Evolutionary conservation across 2,329 filamentous ascomycete species (phyloP).

Genomic region (Fusarium nurragi): DNA sequence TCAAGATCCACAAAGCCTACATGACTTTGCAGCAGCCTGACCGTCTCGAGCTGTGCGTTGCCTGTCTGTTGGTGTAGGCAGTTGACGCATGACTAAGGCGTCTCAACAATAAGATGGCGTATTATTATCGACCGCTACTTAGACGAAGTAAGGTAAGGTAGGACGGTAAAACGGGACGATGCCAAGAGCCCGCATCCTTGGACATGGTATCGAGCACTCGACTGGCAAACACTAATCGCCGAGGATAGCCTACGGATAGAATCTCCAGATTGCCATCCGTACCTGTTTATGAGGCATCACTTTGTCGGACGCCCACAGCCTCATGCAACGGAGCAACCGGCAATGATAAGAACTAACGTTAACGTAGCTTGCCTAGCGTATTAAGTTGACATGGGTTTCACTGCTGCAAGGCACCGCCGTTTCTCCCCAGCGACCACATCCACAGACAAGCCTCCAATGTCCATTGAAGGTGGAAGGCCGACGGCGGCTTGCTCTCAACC

Average conservation of each 20-base stretch:
- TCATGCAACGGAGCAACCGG: slow-evolving; percentile 27
- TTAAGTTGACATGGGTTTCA: slow-evolving; percentile 16
- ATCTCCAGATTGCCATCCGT: slow-evolving; percentile 1
- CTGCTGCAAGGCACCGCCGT: slow-evolving; percentile 35
- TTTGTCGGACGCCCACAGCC: background rate
- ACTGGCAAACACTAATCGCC: slow-evolving; percentile 11
- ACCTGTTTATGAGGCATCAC: background rate
- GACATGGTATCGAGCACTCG: slow-evolving; percentile 5
- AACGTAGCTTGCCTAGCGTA: slow-evolving; percentile 3
- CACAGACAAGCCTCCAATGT: background rate
- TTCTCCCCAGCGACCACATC: slow-evolving; percentile 3
- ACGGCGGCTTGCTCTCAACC: background rate
- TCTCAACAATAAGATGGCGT: background rate
- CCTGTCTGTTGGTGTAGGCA: slow-evolving; percentile 1
- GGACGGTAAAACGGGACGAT: slow-evolving; percentile 8
- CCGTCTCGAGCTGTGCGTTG: slow-evolving; percentile 19
- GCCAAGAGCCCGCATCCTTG: slow-evolving; percentile 9
- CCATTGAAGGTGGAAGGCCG: background rate
- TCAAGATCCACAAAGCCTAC: slow-evolving; percentile 1
- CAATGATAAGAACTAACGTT: slow-evolving; percentile 13
- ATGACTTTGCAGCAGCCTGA: slow-evolving; percentile 11
- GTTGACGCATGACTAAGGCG: background rate
- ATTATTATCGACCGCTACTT: background rate
- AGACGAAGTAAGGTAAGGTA: background rate
- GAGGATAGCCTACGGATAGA: slow-evolving; percentile 14